Base-by-base conservation (phyloP, 148 eudicot species). In the Limonium bicolor region DNA sequence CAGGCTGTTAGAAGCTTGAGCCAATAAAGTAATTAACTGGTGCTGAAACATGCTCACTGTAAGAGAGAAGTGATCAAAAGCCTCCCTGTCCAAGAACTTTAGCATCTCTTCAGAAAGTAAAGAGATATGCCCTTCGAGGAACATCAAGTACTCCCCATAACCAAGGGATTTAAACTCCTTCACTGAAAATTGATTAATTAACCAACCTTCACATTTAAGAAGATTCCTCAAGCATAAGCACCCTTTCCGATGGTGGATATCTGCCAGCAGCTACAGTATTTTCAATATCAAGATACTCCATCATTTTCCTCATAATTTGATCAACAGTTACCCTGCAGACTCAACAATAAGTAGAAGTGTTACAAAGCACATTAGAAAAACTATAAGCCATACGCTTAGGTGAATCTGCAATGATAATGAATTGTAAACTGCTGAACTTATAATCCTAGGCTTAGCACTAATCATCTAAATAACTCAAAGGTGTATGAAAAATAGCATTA, bases 81-180 rank as follows among this genome's bases (percentile, higher is more conserved):
- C 54, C 27, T 63, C 62, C 45, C 56, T 63, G 27, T 47, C 41
- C 27, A 80, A 43, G 63, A 48, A 72, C 20, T 63, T 65, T 34
- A 36, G 63, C 27, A 90, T 51, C 51, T 53, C 63, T 41, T 61
- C 50, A 35, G 86, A 76, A 43, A 90, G 54, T 27, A 57, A 36
- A 66, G 68, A 60, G 28, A 21, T 33, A 55, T 84, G 56, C 34
- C 52, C 58, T 68, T 74, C 80, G 28, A 84, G 5, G 58, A 80
- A 80, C 16, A 36, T 43, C 46, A 63, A 61, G 54, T 66, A 72
- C 2, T 80, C 84, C 58, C 99, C 99, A 65, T 75, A 64, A 53
- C 95, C 95, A 71, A 90, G 75, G 45, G 70, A 73, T 54, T 69
- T 70, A 36, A 90, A 90, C 20, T 76, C 60, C 54, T 72, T 42